These are phyloP conservation scores for Cercophora samala DNA, from an alignment of 495 filamentous ascomycete species.

Conservation along the genomic window DNA sequence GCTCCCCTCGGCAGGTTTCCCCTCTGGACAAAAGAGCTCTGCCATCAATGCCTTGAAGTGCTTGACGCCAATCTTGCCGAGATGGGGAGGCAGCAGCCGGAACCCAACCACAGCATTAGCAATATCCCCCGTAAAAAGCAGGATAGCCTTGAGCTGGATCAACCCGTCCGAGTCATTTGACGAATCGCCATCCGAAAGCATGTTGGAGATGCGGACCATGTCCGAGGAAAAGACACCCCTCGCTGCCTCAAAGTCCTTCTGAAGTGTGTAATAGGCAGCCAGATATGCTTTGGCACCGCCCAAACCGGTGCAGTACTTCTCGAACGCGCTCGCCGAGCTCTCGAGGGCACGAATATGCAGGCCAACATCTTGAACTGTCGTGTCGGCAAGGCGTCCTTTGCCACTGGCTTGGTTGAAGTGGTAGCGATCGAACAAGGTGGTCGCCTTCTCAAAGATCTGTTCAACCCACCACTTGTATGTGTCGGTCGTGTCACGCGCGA, in stretches of 20 bases:
- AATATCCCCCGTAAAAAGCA: neutral
- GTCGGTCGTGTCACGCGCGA: neutral
- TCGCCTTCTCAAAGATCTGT: neutral
- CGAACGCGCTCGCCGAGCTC: neutral
- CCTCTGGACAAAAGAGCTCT: neutral
- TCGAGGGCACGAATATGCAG: too few species aligned
- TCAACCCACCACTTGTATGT: neutral
- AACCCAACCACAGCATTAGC: neutral
- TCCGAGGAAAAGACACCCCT: neutral
- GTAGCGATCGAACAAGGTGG: neutral
- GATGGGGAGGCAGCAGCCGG: neutral
- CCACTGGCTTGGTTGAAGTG: conserved; percentile 5
- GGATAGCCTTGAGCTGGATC: neutral
- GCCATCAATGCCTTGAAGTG: too few species aligned
- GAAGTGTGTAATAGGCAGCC: neutral
- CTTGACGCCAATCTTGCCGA: too few species aligned
- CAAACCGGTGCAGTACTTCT: too few species aligned
- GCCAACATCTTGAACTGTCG: too few species aligned
- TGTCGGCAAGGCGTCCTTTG: neutral
- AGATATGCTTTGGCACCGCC: too few species aligned
- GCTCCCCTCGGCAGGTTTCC: neutral
- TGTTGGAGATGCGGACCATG: neutral
- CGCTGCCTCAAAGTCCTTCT: neutral
- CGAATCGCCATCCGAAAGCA: neutral
- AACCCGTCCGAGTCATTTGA: neutral